These are phyloP conservation scores for Priceomyces melissophilus DNA, from an alignment of 805 yeast species.

Conservation along the genomic window DNA sequence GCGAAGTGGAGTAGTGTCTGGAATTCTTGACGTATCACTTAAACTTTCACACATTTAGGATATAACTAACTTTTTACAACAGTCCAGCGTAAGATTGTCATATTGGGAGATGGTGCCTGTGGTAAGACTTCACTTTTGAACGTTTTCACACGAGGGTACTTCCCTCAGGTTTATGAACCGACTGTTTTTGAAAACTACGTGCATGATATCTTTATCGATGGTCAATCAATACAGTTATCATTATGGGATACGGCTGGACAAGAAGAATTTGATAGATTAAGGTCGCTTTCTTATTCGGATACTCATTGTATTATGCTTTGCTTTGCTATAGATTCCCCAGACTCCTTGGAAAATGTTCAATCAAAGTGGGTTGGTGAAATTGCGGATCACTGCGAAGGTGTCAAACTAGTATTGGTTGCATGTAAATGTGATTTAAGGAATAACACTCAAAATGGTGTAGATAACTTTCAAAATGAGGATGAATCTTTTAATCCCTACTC, in stretches of 20 bases:
- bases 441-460: slow-evolving; percentile 47
- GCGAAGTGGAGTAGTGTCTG: too few species aligned
- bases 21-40: not conserved
- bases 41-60: too few species aligned
- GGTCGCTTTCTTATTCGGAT: slow-evolving; percentile 90
- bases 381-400: slow-evolving; percentile 95
- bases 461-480: slow-evolving; percentile 20
- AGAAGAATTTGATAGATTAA: slow-evolving; percentile 92
- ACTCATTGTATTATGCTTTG: slow-evolving; percentile 97
- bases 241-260: slow-evolving; percentile 99
- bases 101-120: slow-evolving; percentile 97
- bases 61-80: slow-evolving; percentile 12
- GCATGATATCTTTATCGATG: slow-evolving; percentile 94
- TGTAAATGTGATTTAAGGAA: slow-evolving; percentile 89
- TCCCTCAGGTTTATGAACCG: slow-evolving; percentile 97
- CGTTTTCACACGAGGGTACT: slow-evolving; percentile 95
- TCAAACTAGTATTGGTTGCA: slow-evolving; percentile 88
- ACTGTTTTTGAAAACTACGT: slow-evolving; percentile 97
- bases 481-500: slow-evolving; percentile 31
- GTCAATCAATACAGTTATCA: slow-evolving; percentile 86
- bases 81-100: slow-evolving; percentile 90
- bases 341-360: slow-evolving; percentile 91
- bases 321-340: slow-evolving; percentile 90
- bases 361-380: slow-evolving; percentile 97
- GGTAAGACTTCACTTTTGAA: slow-evolving; percentile 94